Evolutionary conservation across 345 rosid species (phyloP), one percentile per base, ranked within the genome.

Genomic region (Noccaea caerulescens): DNA sequence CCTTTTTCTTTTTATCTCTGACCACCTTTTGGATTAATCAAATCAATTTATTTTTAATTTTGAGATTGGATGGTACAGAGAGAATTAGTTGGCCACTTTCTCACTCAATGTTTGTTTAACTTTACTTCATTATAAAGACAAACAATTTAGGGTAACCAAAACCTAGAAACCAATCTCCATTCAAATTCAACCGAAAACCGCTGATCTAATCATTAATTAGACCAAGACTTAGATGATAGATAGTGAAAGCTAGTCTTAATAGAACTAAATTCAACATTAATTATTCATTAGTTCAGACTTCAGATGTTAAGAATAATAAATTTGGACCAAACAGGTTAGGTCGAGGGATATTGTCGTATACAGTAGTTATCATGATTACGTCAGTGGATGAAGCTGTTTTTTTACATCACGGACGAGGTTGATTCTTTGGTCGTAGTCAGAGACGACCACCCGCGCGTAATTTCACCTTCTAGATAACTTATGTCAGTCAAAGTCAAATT

Each of bases 31-130:
- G 18, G 60, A 63, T 46, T 63, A 62, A 76, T 63, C 58, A 62
- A 44, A 43, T 66, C n/a, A 58, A 16, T 45, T 58, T 53, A 30
- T 47, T 7, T 56, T 43, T 5, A 33, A 25, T 32, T 62, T 62
- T 44, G 49, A 39, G 64, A 56, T 38, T 47, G 66, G 66, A 69
- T 55, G 74, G 73, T 66, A 65, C 64, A 56, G 76, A 69, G 75
- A 69, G 65, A 69, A 62, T 69, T 64, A 70, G 86, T 69, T 89
- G 84, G 80, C 89, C 85, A 79, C 85, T 79, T 89, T 84, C 71
- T 63, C 75, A 76, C 79, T 69, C 79, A 76, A 69, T 76, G 71
- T 69, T 61, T 16, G 51, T 57, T 63, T 46, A 76, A 49, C 79
- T 69, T 76, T 76, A 58, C 79, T 76, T 76, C 75, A 62, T 69